These are phyloP conservation scores for Rosellinia necatrix DNA, from an alignment of 2,329 filamentous ascomycete species.

Conservation along the genomic window DNA sequence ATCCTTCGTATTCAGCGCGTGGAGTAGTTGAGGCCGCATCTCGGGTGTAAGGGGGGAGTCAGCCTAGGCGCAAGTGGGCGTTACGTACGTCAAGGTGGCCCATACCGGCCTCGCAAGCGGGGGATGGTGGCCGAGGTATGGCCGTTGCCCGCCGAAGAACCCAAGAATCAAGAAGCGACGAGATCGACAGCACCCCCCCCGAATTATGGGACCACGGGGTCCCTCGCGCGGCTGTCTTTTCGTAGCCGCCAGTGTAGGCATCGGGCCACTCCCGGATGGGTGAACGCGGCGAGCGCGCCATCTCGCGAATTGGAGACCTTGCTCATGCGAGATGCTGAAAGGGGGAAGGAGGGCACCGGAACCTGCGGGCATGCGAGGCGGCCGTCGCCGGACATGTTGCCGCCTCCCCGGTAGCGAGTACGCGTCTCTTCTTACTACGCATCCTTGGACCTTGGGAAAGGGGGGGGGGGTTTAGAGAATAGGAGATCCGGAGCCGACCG, in stretches of 20 bases:
- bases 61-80: slow-evolving; percentile 69
- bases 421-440: slow-evolving; percentile 67
- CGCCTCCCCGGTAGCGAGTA: slow-evolving; percentile 64
- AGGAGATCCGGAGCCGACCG: slow-evolving; percentile 51
- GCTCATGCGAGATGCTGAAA: slow-evolving; percentile 71
- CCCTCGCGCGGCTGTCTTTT: slow-evolving; percentile 65
- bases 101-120: slow-evolving; percentile 77
- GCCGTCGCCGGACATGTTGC: slow-evolving; percentile 65
- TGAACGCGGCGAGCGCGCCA: slow-evolving; percentile 52
- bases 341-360: slow-evolving; percentile 71
- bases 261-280: too few species aligned
- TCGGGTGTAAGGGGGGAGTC: too few species aligned
- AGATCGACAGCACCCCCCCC: slow-evolving; percentile 65
- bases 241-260: slow-evolving; percentile 64
- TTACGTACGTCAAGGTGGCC: slow-evolving; percentile 77
- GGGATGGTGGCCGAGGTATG: slow-evolving; percentile 73
- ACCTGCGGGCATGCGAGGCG: slow-evolving; percentile 68
- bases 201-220: slow-evolving; percentile 63
- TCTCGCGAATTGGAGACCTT: slow-evolving; percentile 67
- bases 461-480: too few species aligned
- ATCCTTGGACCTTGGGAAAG: slow-evolving; percentile 65
- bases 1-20: slow-evolving; percentile 55
- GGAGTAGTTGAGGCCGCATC: slow-evolving; percentile 47
- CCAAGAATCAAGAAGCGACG: slow-evolving; percentile 62
- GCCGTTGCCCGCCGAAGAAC: slow-evolving; percentile 62